Evolutionary conservation across 345 rosid genomes (phyloP), one percentile per base, ranked within the genome.

Genomic region (Eucalyptus dawsonii): DNA sequence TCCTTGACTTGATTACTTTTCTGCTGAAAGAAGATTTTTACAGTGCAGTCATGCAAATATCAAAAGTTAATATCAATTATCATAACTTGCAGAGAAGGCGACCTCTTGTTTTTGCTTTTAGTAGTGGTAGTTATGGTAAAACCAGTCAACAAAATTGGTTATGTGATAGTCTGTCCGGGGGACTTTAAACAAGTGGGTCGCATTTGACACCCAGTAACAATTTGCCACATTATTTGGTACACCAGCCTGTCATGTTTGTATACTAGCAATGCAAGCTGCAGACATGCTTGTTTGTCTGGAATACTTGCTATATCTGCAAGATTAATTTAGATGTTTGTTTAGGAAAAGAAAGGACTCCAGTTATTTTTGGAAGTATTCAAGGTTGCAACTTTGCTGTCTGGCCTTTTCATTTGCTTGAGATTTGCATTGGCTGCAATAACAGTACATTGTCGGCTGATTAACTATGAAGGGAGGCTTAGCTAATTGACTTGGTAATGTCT

Each of bases 141-240:
- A 21, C 27, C 47, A 76, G 83, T 37, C 83, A 76, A 76, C 14
- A 76, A 76, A 76, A 37, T 76, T 37, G 83, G 83, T 37, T 37
- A 76, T 37, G 83, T 6, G 27, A 76, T 76, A 11, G 45, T 76
- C 83, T 4, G 83, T 76, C 14, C 27, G 0, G 0, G 45, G 45
- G 83, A 37, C 83, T 76, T 19, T 37, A 76, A 76, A 19, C 83
- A 37, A 37, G 14, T 37, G 47, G 83, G 27, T 72, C 2, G 25
- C 27, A 37, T 76, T 76, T 6, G 47, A 76, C 47, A 76, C 47
- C 83, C 0, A 0, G 7, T 40, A 19, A 34, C 0, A 72, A 0
- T 76, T 24, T 76, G 83, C 27, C 47, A 19, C 83, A 37, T 76
- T 76, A 76, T 76, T 37, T 21, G 83, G 83, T 76, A 37, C 27